These are phyloP conservation scores for Pseudopithomyces chartarum DNA, from an alignment of 2,329 filamentous ascomycete genomes.

Conservation along the genomic window DNA sequence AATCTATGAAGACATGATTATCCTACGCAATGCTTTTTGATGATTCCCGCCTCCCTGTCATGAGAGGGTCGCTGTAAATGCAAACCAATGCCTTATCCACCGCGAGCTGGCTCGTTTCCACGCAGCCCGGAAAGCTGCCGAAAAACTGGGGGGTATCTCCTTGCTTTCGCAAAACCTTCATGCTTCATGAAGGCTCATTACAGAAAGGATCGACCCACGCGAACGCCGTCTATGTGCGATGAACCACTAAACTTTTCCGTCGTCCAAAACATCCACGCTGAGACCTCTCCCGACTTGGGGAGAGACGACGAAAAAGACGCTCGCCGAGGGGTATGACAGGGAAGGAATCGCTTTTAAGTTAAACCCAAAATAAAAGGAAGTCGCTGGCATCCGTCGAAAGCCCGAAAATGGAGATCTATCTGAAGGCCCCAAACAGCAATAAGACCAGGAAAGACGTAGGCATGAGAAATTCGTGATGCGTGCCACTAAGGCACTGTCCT, in stretches of 20 bases:
- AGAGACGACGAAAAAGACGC: conserved; percentile 37
- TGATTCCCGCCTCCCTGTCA: conserved; percentile 45
- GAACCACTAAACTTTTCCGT: conserved; percentile 41
- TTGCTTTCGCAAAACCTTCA: conserved; percentile 29
- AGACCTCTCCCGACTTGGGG: conserved; percentile 25
- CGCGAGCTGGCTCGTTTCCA: conserved; percentile 25
- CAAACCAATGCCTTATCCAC: conserved; percentile 37
- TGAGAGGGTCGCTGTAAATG: conserved; percentile 32
- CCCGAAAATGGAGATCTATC: conserved; percentile 48
- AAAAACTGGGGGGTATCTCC: conserved; percentile 41
- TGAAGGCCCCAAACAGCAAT: conserved; percentile 46
- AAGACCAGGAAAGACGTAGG: conserved; percentile 42
- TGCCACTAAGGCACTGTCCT: conserved; percentile 38
- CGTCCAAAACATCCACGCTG: conserved; percentile 34
- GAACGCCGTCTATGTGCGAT: conserved; percentile 48
- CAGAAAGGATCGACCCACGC: conserved; percentile 38
- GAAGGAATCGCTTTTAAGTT: conserved; percentile 47
- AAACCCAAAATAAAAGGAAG: conserved; percentile 37
- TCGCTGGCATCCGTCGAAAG: conserved; percentile 41
- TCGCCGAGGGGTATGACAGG: conserved; percentile 35
- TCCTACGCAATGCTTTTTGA: conserved; percentile 44
- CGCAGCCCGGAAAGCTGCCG: conserved; percentile 24
- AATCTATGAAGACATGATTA: conserved; percentile 40
- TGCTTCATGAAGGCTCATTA: conserved; percentile 27
- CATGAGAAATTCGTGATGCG: conserved; percentile 48